phyloP scores from a whole-genome alignment of 441 rosid species.

The Arabidopsis hybrid region DNA sequence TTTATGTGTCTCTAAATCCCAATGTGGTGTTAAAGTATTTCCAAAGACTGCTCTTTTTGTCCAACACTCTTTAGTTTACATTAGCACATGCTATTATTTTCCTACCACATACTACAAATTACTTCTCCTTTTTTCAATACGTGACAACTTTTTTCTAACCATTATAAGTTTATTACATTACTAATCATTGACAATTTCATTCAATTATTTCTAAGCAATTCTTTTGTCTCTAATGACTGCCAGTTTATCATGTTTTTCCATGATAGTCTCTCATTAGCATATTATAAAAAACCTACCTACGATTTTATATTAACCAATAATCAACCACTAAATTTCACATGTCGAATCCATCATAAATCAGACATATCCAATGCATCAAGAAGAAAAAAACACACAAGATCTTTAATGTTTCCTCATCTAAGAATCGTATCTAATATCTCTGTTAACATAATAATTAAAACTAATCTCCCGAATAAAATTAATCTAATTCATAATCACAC shows the following conservation, averaged over 20 bases:
- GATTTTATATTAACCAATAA: constrained; percentile 31
- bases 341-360: constrained; percentile 30
- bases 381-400: constrained; percentile 45
- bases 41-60: constrained; percentile 4
- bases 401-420: constrained; percentile 28
- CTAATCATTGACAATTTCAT: constrained; percentile 1
- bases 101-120: neutral
- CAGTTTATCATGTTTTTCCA: neutral
- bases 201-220: neutral
- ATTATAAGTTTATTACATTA: neutral
- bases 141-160: constrained; percentile 9
- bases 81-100: constrained; percentile 12
- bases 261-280: constrained; percentile 3
- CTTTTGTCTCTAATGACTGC: constrained; percentile 18
- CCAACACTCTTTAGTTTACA: constrained; percentile 8
- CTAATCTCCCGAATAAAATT: constrained; percentile 13
- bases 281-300: constrained; percentile 5
- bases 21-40: constrained; percentile 10
- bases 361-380: constrained; percentile 43
- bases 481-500: constrained; percentile 23
- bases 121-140: neutral
- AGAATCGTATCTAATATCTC: constrained; percentile 30
- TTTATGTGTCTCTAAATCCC: neutral
- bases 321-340: constrained; percentile 39
- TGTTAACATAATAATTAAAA: constrained; percentile 10